Base-by-base conservation (phyloP, 179 eudicot species). In the Pouteria campechiana region DNA sequence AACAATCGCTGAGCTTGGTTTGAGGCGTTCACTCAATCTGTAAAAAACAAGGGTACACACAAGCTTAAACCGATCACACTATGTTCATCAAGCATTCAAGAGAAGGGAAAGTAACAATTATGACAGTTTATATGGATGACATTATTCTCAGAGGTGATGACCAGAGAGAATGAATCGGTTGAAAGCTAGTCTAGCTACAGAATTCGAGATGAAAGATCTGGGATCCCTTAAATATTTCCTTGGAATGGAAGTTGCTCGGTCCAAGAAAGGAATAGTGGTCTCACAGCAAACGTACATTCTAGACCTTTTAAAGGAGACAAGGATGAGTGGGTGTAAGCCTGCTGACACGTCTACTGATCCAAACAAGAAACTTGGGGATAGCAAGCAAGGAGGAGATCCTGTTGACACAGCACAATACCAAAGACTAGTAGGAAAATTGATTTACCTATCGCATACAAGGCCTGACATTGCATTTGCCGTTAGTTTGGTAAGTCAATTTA, bases 1-100 rank as follows among this genome's bases (percentile, higher is more conserved):
- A n/a, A n/a, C n/a, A n/a, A n/a, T n/a, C n/a, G n/a, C n/a, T n/a
- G n/a, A n/a, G n/a, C n/a, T n/a, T n/a, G n/a, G n/a, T n/a, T n/a
- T n/a, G n/a, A n/a, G n/a, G n/a, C n/a, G n/a, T n/a, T n/a, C n/a
- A n/a, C n/a, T n/a, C n/a, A n/a, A n/a, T n/a, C n/a, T n/a, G n/a
- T n/a, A n/a, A n/a, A n/a, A n/a, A n/a, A n/a, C n/a, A n/a, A n/a
- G n/a, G n/a, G n/a, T n/a, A n/a, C n/a, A n/a, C n/a, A n/a, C n/a
- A n/a, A n/a, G n/a, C n/a, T n/a, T n/a, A n/a, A n/a, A n/a, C n/a
- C 28, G 52, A 48, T 21, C 41, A 48, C 16, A 34, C 52, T 11
- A 2, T 48, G 9, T 48, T 48, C 9, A 32, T 48, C 13, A 34
- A 21, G 25, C 52, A 33, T 2, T 2, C n/a, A n/a, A n/a, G 7